Base-by-base conservation (phyloP, 2,329 filamentous ascomycete genomes). In the Aspergillus thermomutatus region DNA sequence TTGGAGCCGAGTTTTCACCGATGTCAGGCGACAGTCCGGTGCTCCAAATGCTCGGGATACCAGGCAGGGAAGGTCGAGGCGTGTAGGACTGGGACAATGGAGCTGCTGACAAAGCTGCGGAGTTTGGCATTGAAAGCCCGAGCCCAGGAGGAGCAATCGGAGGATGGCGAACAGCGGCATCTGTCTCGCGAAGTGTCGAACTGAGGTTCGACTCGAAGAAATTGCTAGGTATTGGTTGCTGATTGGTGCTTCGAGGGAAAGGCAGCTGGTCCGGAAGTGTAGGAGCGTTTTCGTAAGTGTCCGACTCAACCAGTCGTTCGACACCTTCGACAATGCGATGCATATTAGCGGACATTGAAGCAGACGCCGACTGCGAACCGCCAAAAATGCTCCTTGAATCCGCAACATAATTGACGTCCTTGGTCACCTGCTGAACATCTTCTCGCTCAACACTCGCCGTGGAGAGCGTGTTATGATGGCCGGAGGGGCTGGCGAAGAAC, bases 351-450 rank as follows among this genome's bases (percentile, higher is more conserved):
- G 80, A 73, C 57, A 77, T 70, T 1, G 75, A 76, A 27, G 69
- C 69, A 1, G 74, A 80, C 21, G 80, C 77, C n/a, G 80, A 77
- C 54, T 82, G 79, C 3, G 80, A 81, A 47, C 66, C 70, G 21
- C 68, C 68, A 50, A 71, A 73, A 43, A 68, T 61, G 55, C 71
- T 75, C 49, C 64, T 66, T 26, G 63, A 61, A 48, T 75, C 73
- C 3, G 60, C 57, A 17, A 56, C 59, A 14, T 64, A 59, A 21
- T 60, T 66, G 1, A 66, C 56, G 45, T 69, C 65, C 49, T 66
- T 69, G 40, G 58, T 62, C 8, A 59, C 64, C 43, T 64, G 62
- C 31, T 68, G 69, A 31, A 74, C 72, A 55, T 75, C 72, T 52
- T 75, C 72, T 45, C 70, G 71, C 56, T 78, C 77, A 53, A 79